Evolutionary conservation across 2,329 filamentous ascomycete species (phyloP).

Genomic region (Sporothrix dimorphospora): DNA sequence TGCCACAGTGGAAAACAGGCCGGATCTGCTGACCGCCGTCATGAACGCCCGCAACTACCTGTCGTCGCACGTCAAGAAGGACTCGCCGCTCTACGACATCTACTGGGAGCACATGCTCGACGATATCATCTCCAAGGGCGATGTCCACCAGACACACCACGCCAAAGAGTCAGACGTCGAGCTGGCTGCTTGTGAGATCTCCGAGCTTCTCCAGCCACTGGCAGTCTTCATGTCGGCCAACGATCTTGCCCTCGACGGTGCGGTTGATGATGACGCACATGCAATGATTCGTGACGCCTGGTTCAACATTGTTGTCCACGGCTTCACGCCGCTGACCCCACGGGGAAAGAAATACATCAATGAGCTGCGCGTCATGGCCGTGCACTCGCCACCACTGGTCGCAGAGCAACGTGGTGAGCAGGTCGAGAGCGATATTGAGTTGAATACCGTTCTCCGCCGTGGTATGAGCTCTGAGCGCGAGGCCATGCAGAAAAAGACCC

Average conservation of each 20-base stretch:
- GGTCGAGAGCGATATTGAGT: conserved; percentile 92
- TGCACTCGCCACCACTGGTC: conserved; percentile 84
- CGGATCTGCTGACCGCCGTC: conserved; percentile 71
- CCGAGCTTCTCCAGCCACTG: conserved; percentile 83
- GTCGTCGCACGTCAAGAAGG: conserved; percentile 67
- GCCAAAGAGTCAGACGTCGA: conserved; percentile 78
- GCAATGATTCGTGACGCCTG: conserved; percentile 85
- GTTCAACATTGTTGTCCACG: conserved; percentile 97
- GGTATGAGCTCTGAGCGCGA: conserved; percentile 81
- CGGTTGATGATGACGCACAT: conserved; percentile 68
- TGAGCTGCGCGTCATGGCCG: conserved; percentile 81
- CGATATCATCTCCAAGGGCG: conserved; percentile 85
- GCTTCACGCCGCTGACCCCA: conserved; percentile 75
- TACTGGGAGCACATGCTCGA: conserved; percentile 86
- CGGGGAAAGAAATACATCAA: conserved; percentile 72
- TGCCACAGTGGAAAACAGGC: conserved; percentile 70
- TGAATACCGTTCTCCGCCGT: conserved; percentile 89
- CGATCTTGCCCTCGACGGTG: conserved; percentile 54
- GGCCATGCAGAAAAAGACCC: conserved; percentile 75
- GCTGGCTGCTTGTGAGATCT: conserved; percentile 83
- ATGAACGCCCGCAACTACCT: conserved; percentile 79
- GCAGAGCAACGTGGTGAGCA: conserved; percentile 87
- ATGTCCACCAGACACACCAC: conserved; percentile 74
- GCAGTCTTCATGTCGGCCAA: conserved; percentile 77
- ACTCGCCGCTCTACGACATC: conserved; percentile 77